Conservation (phyloP, 148 eudicot species). For the Nepenthes gracilis region DNA sequence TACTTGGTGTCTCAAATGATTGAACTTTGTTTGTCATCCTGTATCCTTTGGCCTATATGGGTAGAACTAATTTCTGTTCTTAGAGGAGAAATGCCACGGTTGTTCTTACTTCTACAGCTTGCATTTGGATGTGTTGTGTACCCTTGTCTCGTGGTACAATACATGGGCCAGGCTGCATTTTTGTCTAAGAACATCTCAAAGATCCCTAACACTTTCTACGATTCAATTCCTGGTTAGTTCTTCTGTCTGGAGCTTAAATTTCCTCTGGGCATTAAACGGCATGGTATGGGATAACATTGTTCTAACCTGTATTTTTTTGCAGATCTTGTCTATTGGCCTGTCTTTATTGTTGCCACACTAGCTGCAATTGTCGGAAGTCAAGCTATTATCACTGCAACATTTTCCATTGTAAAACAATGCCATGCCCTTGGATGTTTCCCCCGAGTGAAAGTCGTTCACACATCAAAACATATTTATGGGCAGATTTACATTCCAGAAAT, state of each 20-base stretch:
- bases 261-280: too few relatives aligned
- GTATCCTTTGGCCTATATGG: too few relatives aligned
- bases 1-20: too few relatives aligned
- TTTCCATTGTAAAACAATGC: constrained; percentile 89
- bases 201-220: constrained; percentile 59
- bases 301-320: constrained; percentile 5
- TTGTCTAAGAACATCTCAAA: constrained; percentile 40
- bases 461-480: constrained; percentile 76
- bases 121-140: constrained; percentile 63
- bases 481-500: constrained; percentile 97
- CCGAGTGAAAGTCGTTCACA: constrained; percentile 90
- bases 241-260: too few relatives aligned
- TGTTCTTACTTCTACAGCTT: constrained; percentile 35
- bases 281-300: too few relatives aligned
- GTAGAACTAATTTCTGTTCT: not conserved
- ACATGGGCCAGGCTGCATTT: constrained; percentile 99
- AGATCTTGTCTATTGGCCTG: constrained; percentile 79
- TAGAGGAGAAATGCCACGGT: not conserved
- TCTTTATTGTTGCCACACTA: constrained; percentile 77
- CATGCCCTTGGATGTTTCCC: constrained; percentile 97
- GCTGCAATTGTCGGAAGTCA: constrained; percentile 94
- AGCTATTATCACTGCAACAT: constrained; percentile 90
- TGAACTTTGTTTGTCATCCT: too few relatives aligned
- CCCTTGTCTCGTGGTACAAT: constrained; percentile 89
- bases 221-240: constrained; percentile 65